Conservation (phyloP, 192 early-diverging fungal species). For the Diversispora eburnea region DNA sequence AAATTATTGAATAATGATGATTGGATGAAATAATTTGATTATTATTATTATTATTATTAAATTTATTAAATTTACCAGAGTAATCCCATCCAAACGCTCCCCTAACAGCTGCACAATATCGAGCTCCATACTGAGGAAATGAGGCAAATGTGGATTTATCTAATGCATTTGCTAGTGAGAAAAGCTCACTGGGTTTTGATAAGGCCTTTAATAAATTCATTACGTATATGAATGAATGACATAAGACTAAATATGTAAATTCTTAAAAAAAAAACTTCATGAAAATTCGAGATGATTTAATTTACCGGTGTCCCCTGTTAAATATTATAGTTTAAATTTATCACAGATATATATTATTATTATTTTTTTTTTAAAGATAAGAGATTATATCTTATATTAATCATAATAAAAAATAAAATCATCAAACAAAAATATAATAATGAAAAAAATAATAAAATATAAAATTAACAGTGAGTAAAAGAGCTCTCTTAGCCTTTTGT, state of each 20-base stretch:
- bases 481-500: constrained; percentile 18
- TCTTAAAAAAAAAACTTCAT: too few relatives aligned
- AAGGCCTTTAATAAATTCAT: not conserved
- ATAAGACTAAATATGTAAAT: not conserved
- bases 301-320: constrained; percentile 13
- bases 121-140: constrained; percentile 27
- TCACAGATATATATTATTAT: not conserved
- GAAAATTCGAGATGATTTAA: too few relatives aligned
- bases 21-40: not conserved
- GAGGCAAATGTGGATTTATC: constrained; percentile 28
- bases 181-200: constrained; percentile 10
- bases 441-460: not conserved
- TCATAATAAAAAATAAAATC: not conserved
- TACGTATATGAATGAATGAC: not conserved
- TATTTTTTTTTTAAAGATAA: not conserved
- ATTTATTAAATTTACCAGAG: constrained; percentile 24
- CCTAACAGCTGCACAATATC: constrained; percentile 36
- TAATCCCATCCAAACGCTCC: constrained; percentile 41
- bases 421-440: not conserved
- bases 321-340: not conserved
- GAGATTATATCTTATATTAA: not conserved
- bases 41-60: not conserved
- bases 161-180: not conserved
- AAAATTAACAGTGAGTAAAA: constrained; percentile 12
- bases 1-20: not conserved